These are phyloP conservation scores for Lactifluus piperatus DNA, from an alignment of 768 basidiomycete species.

Conservation along the genomic window DNA sequence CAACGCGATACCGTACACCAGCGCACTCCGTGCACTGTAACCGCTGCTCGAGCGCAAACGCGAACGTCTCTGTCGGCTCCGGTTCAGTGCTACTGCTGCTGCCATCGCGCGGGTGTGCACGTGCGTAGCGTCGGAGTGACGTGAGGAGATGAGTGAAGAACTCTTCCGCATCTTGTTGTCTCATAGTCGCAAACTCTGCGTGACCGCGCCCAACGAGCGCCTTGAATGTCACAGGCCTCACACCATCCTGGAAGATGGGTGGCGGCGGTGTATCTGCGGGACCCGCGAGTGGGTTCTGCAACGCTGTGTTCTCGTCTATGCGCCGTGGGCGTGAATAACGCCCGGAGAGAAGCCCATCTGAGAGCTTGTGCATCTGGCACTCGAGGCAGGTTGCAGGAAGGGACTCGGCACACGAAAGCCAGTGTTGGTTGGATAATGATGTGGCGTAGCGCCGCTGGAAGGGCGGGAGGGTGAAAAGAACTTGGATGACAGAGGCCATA, in stretches of 20 bases:
- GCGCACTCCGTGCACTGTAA: conserved; percentile 74
- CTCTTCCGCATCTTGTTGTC: conserved; percentile 95
- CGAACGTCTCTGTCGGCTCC: conserved; percentile 72
- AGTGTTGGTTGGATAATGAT: conserved; percentile 40
- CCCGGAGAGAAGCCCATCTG: conserved; percentile 88
- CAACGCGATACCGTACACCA: conserved; percentile 75
- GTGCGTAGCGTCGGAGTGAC: conserved; percentile 56
- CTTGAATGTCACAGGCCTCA: conserved; percentile 81
- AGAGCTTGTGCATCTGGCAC: conserved; percentile 89
- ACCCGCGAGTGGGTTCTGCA: conserved; percentile 28
- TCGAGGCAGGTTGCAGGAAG: conserved; percentile 84
- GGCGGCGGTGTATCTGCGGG: conserved; percentile 23
- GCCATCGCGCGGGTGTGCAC: conserved; percentile 28
- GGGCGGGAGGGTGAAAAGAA: conserved; percentile 67
- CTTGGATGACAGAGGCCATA: conserved; percentile 91
- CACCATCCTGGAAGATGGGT: conserved; percentile 72
- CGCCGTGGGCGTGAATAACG: conserved; percentile 67
- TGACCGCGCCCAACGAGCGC: conserved; percentile 87
- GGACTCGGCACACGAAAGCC: conserved; percentile 48
- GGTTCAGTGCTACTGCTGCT: neutral
- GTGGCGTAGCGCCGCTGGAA: conserved; percentile 69
- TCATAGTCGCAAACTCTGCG: conserved; percentile 91
- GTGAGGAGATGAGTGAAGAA: conserved; percentile 80
- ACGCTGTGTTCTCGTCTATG: conserved; percentile 23
- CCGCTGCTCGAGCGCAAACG: conserved; percentile 79